A percentile compares a stretch with the other conserved stretches of the same genome.
phyloP scores from a whole-genome alignment of 2,329 filamentous ascomycete genomes.

The Diplodia corticola region DNA sequence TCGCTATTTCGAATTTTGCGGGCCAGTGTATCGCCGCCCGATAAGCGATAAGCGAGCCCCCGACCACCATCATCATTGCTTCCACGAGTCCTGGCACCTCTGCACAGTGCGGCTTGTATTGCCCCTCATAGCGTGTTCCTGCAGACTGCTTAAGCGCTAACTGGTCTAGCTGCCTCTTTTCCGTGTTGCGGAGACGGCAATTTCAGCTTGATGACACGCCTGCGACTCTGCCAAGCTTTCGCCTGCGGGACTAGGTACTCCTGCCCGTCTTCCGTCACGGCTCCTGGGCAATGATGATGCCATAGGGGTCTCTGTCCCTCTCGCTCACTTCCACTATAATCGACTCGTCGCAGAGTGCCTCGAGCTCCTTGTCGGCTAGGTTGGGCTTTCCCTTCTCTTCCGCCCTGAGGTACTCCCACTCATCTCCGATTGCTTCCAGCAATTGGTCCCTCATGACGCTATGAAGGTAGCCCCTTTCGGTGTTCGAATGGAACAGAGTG shows the following conservation, averaged over 20 bases:
- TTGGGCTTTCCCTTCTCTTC: conserved; percentile 42
- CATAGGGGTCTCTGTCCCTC: conserved; percentile 84
- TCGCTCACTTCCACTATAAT: conserved; percentile 73
- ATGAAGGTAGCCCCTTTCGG: conserved; percentile 78
- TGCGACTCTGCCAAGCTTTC: background rate
- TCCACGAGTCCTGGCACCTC: background rate
- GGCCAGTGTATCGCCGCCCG: conserved; percentile 19
- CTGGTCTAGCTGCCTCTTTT: background rate
- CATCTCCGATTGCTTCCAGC: conserved; percentile 56
- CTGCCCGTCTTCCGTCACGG: background rate
- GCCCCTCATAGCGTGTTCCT: background rate
- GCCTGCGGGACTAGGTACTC: background rate
- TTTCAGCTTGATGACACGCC: background rate
- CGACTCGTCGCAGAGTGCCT: conserved; percentile 54
- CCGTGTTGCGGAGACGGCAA: background rate
- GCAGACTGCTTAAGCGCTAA: no score
- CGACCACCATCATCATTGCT: background rate
- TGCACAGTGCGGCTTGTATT: background rate
- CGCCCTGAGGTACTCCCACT: conserved; percentile 53
- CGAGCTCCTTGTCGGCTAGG: conserved; percentile 42
- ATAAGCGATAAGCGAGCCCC: conserved; percentile 22
- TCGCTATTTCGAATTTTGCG: conserved; percentile 22
- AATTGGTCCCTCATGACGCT: conserved; percentile 69
- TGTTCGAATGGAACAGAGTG: conserved; percentile 89
- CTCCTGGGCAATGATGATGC: conserved; percentile 58